These are phyloP conservation scores for Cytospora piceicola DNA, from an alignment of 2,329 filamentous ascomycete species.

Conservation along the genomic window DNA sequence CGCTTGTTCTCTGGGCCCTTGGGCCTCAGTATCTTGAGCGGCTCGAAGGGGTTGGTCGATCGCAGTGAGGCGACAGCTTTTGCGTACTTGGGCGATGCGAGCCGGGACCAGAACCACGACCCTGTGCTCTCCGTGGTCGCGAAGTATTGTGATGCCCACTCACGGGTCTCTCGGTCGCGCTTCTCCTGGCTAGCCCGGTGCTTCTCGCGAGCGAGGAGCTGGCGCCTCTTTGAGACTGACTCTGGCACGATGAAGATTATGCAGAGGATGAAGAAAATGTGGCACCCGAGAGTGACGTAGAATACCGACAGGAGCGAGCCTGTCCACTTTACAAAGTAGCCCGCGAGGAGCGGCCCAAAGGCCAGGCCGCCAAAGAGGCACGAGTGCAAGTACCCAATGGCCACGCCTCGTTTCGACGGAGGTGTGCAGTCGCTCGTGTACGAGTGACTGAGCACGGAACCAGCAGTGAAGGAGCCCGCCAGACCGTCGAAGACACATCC, in stretches of 20 bases:
- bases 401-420: constrained; percentile 76
- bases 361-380: constrained; percentile 90
- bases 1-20: constrained; percentile 64
- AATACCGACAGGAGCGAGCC: constrained; percentile 81
- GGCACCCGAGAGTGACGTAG: constrained; percentile 75
- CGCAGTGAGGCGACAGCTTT: constrained; percentile 43
- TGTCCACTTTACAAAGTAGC: constrained; percentile 76
- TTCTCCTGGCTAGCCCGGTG: constrained; percentile 53
- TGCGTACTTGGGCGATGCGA: constrained; percentile 32
- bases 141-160: constrained; percentile 28
- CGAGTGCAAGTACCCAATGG: constrained; percentile 88
- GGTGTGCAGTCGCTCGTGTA: constrained; percentile 90
- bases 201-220: constrained; percentile 71
- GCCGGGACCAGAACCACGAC: constrained; percentile 17
- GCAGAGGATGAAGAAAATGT: constrained; percentile 74
- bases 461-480: constrained; percentile 85
- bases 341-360: constrained; percentile 79
- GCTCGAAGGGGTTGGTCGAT: constrained; percentile 70
- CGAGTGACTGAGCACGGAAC: constrained; percentile 75
- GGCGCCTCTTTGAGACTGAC: constrained; percentile 75
- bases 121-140: constrained; percentile 31
- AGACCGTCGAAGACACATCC: constrained; percentile 81
- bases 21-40: constrained; percentile 78
- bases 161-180: constrained; percentile 38
- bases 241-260: constrained; percentile 78